phyloP scores from a whole-genome alignment of 805 yeast genomes.

The Blastobotrys americana region DNA sequence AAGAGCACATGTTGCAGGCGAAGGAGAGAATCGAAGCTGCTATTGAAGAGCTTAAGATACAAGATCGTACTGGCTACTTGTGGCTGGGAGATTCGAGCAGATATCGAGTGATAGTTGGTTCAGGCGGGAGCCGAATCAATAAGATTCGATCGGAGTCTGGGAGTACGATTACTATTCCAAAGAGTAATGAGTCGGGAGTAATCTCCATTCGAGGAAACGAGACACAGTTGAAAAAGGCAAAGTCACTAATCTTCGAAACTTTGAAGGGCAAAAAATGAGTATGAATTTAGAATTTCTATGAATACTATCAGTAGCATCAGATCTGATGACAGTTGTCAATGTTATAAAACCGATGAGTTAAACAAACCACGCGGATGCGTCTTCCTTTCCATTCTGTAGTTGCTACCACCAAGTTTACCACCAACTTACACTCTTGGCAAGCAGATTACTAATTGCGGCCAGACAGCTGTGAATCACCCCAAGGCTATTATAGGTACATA shows the following conservation, averaged over 20 bases:
- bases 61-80: slow-evolving; percentile 51
- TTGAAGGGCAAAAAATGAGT: slow-evolving; percentile 9
- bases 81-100: slow-evolving; percentile 45
- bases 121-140: slow-evolving; percentile 63
- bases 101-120: slow-evolving; percentile 66
- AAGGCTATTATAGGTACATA: too few species aligned
- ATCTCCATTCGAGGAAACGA: slow-evolving; percentile 55
- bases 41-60: slow-evolving; percentile 41
- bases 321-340: too few species aligned
- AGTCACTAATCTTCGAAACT: slow-evolving; percentile 33
- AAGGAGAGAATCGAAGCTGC: slow-evolving; percentile 43
- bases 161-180: slow-evolving; percentile 58
- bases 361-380: too few species aligned
- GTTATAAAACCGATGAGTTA: too few species aligned
- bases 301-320: too few species aligned
- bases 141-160: slow-evolving; percentile 52
- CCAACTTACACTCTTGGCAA: too few species aligned
- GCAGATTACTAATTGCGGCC: too few species aligned
- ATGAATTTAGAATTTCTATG: too few species aligned
- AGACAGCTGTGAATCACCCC: too few species aligned
- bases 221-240: slow-evolving; percentile 47
- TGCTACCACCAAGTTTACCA: too few species aligned
- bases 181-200: slow-evolving; percentile 41
- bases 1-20: slow-evolving; percentile 45
- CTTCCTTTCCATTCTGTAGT: too few species aligned